These are phyloP conservation scores for Fusarium mundagurra DNA, from an alignment of 2,329 filamentous ascomycete species.

Conservation along the genomic window DNA sequence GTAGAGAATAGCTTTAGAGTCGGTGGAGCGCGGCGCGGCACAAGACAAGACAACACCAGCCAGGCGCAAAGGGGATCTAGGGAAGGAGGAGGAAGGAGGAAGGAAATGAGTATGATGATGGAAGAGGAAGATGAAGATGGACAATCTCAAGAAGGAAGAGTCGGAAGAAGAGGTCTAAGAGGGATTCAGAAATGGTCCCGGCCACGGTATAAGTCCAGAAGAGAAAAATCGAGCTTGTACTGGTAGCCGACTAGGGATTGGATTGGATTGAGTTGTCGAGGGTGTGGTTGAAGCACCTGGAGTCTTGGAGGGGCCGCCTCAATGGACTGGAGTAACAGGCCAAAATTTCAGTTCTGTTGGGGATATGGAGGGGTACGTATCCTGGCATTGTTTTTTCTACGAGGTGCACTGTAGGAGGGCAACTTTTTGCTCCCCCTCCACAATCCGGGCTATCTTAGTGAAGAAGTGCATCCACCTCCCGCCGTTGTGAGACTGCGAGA, in stretches of 20 bases:
- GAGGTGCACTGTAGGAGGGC: constrained; percentile 9
- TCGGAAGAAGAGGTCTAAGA: constrained; percentile 41
- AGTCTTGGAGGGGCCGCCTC: constrained; percentile 41
- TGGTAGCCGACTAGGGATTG: constrained; percentile 30
- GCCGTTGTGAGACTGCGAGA: constrained; percentile 38
- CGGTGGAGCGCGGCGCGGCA: constrained; percentile 40
- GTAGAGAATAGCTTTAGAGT: constrained; percentile 38
- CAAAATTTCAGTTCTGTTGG: constrained; percentile 56
- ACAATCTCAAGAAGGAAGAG: constrained; percentile 41
- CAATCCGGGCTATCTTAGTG: constrained; percentile 40
- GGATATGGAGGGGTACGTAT: constrained; percentile 50
- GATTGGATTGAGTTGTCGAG: constrained; percentile 27
- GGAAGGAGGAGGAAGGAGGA: constrained; percentile 22
- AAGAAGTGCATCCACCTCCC: constrained; percentile 32
- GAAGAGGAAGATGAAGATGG: constrained; percentile 40
- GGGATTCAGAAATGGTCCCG: constrained; percentile 38
- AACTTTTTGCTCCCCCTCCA: constrained; percentile 34
- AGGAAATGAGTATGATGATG: constrained; percentile 29
- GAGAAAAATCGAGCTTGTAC: constrained; percentile 42
- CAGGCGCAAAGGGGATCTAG: constrained; percentile 38
- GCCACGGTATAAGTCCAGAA: constrained; percentile 45
- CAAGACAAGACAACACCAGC: constrained; percentile 44
- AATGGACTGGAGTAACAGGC: constrained; percentile 43
- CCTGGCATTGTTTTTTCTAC: constrained; percentile 33
- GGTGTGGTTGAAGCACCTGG: constrained; percentile 39